phyloP scores from a whole-genome alignment of 2,329 filamentous ascomycete species.

The Hymenoscyphus occultus region DNA sequence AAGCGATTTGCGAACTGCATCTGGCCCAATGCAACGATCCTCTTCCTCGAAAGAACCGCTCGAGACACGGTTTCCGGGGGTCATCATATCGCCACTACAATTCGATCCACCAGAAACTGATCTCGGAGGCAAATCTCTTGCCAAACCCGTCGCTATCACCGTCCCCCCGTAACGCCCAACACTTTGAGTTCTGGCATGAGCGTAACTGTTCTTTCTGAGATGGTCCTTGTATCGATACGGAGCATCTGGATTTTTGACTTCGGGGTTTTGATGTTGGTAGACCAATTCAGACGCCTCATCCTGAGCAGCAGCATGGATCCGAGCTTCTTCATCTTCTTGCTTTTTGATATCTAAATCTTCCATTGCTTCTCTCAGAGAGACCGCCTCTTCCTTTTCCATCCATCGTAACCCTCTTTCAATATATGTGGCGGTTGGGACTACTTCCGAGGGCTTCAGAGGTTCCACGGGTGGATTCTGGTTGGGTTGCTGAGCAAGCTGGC shows the following conservation, averaged over 20 bases:
- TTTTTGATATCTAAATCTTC: conserved; percentile 65
- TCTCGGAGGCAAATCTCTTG: conserved; percentile 32
- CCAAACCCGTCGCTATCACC: conserved; percentile 38
- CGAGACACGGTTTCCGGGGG: conserved; percentile 33
- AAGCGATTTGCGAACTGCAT: conserved; percentile 24
- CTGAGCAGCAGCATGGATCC: conserved; percentile 67
- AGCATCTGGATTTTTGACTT: conserved; percentile 55
- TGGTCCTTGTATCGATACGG: conserved; percentile 68
- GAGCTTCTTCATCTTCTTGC: conserved; percentile 54
- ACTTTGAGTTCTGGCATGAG: conserved; percentile 61
- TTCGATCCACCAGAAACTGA: conserved; percentile 34
- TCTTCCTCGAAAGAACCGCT: conserved; percentile 30
- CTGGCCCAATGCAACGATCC: conserved; percentile 22
- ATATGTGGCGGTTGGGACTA: conserved; percentile 65
- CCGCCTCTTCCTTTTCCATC: conserved; percentile 78
- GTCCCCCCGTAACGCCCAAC: conserved; percentile 49
- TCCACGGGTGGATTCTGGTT: conserved; percentile 1
- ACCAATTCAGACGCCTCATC: conserved; percentile 77
- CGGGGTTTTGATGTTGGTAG: conserved; percentile 68
- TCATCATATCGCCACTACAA: conserved; percentile 36
- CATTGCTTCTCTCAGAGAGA: conserved; percentile 67
- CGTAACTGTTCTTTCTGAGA: conserved; percentile 68
- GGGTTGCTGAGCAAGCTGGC: conserved; percentile 31
- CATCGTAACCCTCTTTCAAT: conserved; percentile 71
- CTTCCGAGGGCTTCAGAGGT: conserved; percentile 55